Evolutionary conservation across 306 rosid genomes (phyloP), one percentile per base, ranked within the genome.

Genomic region (Rosa persica): DNA sequence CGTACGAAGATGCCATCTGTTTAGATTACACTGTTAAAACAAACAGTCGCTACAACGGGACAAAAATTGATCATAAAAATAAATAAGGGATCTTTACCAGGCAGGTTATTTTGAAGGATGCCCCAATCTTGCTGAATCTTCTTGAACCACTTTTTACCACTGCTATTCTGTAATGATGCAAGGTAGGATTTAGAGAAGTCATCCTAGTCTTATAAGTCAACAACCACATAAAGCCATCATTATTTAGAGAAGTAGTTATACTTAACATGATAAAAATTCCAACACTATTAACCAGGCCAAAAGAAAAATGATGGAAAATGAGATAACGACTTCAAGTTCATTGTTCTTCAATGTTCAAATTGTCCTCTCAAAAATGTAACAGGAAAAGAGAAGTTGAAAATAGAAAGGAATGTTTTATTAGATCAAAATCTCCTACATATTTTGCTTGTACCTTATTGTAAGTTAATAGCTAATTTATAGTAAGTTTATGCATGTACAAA

Each of bases 51-150:
- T 61, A 75, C 79, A 79, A 78, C 67, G 44, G 64, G 77, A 67
- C 81, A 46, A 7, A 30, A 6, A 74, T 30, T 43, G 27, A 75
- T 34, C 34, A 9, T 75, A 3, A 19, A 67, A 75, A 9, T 47
- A 30, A 46, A 22, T 27, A 6, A 75, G 46, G 16, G 70, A 72
- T 74, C 71, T 80, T 80, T 75, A 96, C 99, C 96, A 62, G 99
- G 99, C 48, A 96, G 89, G 89, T 96, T 91, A 81, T 93, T 96
- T 85, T 96, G 98, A 83, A 96, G 93, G 83, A 96, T 96, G 86
- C 83, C 82, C 99, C 99, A 96, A 87, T 96, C 99, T 90, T 91
- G 96, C 78, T 96, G 99, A 83, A 93, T 92, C 90, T 93, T 96
- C 94, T 91, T 96, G 38, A 80, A 80, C 99, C 99, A 96, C 89